These are phyloP conservation scores for Tetrahymena malaccensis DNA, from an alignment of 73 alveolate genomes.

Conservation along the genomic window DNA sequence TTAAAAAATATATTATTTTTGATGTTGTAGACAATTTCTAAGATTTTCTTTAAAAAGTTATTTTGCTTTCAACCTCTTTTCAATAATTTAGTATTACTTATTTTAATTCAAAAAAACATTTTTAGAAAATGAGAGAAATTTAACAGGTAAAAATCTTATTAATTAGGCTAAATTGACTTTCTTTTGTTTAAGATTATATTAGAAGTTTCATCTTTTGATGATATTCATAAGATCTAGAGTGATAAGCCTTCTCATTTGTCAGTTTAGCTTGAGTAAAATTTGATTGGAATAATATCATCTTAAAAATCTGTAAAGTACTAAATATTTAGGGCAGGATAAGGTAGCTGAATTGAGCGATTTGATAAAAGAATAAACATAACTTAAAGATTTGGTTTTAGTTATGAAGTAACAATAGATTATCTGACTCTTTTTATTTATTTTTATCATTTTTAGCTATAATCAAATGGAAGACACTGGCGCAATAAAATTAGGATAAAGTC, in stretches of 20 bases:
- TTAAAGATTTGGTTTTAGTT: neutral
- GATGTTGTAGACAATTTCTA: neutral
- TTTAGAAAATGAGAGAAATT: neutral
- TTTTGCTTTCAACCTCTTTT: neutral
- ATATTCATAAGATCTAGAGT: neutral
- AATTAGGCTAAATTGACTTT: too few relatives aligned
- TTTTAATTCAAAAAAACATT: too few relatives aligned
- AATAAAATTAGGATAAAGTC: neutral
- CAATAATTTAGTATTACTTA: neutral
- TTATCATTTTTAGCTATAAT: neutral
- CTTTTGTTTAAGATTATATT: neutral
- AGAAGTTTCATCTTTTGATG: neutral
- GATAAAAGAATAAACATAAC: neutral
- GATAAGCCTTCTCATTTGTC: neutral
- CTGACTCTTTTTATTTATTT: neutral
- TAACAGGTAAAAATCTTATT: neutral
- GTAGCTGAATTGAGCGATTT: neutral
- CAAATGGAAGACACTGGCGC: neutral
- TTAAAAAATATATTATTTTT: too few relatives aligned
- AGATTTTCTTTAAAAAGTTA: too few relatives aligned
- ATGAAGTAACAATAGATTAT: neutral
- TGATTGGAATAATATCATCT: neutral
- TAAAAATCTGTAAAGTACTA: neutral
- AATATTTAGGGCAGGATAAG: neutral
- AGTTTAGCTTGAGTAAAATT: neutral